Conservation (phyloP, 169 alveolate species). For the Plasmodium cynomolgi region DNA sequence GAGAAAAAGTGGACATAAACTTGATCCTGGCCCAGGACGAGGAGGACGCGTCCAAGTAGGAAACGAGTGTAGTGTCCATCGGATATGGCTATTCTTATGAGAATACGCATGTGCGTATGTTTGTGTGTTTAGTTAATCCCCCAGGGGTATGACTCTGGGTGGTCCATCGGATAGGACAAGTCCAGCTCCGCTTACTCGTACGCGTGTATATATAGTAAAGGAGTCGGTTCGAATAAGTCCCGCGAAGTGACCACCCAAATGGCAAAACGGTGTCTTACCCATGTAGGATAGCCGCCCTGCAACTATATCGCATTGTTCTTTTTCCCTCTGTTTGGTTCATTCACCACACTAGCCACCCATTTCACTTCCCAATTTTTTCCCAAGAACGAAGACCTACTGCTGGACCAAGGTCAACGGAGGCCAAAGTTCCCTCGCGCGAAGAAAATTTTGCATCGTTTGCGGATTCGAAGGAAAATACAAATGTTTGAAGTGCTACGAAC, state of each 20-base stretch:
- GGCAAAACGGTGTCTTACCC: not conserved
- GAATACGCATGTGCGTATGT: constrained; percentile 16
- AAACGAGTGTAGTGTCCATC: not conserved
- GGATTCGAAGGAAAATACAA: constrained; percentile 84
- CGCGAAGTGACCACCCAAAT: not conserved
- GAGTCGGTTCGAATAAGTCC: not conserved
- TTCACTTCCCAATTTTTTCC: not conserved
- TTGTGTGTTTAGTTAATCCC: not conserved
- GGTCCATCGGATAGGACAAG: not conserved
- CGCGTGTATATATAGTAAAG: not conserved
- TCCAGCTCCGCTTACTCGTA: not conserved
- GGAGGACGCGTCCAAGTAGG: constrained; percentile 83
- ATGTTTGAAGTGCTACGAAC: constrained; percentile 81
- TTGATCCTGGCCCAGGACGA: constrained; percentile 84
- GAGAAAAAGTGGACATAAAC: constrained; percentile 82
- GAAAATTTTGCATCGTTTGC: constrained; percentile 84
- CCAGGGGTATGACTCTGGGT: not conserved
- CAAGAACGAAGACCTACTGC: constrained; percentile 79
- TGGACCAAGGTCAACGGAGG: constrained; percentile 84
- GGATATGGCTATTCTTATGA: not conserved
- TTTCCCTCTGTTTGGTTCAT: not conserved
- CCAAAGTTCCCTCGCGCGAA: constrained; percentile 66
- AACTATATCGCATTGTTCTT: not conserved
- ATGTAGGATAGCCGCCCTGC: not conserved
- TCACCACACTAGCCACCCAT: not conserved